These are phyloP conservation scores for Fulvia fulva DNA, from an alignment of 2,329 filamentous ascomycete species.

Conservation along the genomic window DNA sequence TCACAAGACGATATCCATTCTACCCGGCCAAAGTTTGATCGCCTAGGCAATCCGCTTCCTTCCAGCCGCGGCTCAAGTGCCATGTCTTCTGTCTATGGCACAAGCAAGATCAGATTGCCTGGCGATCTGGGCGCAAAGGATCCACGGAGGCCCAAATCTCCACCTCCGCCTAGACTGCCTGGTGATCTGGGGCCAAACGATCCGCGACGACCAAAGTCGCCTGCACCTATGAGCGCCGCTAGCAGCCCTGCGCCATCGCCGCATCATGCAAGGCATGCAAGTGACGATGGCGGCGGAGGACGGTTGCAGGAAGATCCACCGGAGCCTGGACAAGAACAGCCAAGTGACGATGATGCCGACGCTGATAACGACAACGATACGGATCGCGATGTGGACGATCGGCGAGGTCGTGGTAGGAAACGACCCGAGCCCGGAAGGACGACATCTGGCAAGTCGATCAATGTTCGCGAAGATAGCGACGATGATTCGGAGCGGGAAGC, in stretches of 20 bases:
- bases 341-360: conserved; percentile 31
- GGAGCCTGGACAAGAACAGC: conserved; percentile 20
- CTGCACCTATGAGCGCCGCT: conserved; percentile 21
- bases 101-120: conserved; percentile 29
- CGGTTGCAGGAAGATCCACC: conserved; percentile 29
- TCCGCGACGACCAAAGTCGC: conserved; percentile 22
- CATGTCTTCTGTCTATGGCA: conserved; percentile 30
- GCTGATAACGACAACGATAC: conserved; percentile 34
- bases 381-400: conserved; percentile 24
- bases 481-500: conserved; percentile 29
- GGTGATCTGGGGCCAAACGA: conserved; percentile 34
- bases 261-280: conserved; percentile 22
- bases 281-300: conserved; percentile 24
- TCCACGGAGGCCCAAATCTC: conserved; percentile 32
- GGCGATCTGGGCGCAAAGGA: conserved; percentile 36
- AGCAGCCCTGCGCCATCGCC: conserved; percentile 27
- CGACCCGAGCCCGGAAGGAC: conserved; percentile 33
- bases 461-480: conserved; percentile 27
- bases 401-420: conserved; percentile 31
- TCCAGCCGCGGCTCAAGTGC: conserved; percentile 25
- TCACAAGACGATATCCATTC: conserved; percentile 28
- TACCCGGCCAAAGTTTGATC: conserved; percentile 26
- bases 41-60: conserved; percentile 30
- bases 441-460: conserved; percentile 32
- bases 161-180: conserved; percentile 26